A percentile compares a stretch with the other conserved stretches of the same genome.
phyloP scores from a whole-genome alignment of 1,139 yeast species.

The Candida sanyaensis region DNA sequence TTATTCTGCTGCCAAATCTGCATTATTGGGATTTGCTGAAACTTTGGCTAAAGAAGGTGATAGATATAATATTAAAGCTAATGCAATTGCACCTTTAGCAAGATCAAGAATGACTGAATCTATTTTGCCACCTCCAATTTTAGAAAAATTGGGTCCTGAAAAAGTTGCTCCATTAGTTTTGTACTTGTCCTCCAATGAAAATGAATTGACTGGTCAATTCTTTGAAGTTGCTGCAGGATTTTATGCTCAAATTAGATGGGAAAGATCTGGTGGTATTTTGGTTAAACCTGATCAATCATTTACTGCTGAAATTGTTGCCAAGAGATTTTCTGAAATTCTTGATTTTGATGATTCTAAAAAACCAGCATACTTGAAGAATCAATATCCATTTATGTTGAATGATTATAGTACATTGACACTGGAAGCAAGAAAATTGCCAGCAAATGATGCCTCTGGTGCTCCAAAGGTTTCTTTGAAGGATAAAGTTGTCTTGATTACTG shows the following conservation, averaged over 20 bases:
- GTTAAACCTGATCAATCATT: conserved; percentile 78
- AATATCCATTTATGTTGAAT: conserved; percentile 66
- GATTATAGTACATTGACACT: conserved; percentile 59
- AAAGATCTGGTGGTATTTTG: conserved; percentile 82
- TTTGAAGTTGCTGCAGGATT: conserved; percentile 96
- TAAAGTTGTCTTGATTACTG: conserved; percentile 90
- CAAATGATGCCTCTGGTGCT: conserved; percentile 56
- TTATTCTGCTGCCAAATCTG: conserved; percentile 93
- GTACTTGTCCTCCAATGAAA: conserved; percentile 69
- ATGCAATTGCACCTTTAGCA: conserved; percentile 92
- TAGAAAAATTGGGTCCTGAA: conserved; percentile 81
- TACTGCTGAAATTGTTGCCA: conserved; percentile 84
- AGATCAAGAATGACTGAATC: conserved; percentile 96
- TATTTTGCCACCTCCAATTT: conserved; percentile 80
- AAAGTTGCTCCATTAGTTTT: conserved; percentile 90
- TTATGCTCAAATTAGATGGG: conserved; percentile 93
- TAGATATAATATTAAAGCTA: conserved; percentile 79
- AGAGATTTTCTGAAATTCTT: conserved; percentile 63
- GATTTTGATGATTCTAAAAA: conserved; percentile 58
- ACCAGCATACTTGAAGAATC: conserved; percentile 55
- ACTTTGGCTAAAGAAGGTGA: conserved; percentile 94
- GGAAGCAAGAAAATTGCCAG: conserved; percentile 53
- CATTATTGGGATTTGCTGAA: conserved; percentile 87
- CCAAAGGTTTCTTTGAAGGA: conserved; percentile 63
- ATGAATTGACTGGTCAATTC: conserved; percentile 66